These are phyloP conservation scores for Wallacemonas sp. DNA, from an alignment of 208 protist genomes.

Conservation along the genomic window DNA sequence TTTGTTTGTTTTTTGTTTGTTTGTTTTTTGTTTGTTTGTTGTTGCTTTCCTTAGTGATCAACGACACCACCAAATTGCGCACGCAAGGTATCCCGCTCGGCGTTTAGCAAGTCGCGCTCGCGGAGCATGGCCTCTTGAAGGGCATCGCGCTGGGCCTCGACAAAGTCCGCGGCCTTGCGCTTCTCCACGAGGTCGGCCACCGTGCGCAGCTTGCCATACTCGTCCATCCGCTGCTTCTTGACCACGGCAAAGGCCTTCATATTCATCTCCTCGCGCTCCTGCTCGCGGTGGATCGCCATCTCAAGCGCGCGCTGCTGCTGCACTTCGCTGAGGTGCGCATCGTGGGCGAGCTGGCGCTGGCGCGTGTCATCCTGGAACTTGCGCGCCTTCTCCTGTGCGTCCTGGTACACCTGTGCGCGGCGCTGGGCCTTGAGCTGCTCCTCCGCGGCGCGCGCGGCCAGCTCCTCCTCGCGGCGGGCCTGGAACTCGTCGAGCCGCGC, in stretches of 20 bases:
- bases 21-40: not conserved
- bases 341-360: slow-evolving; percentile 31
- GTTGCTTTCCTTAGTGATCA: slow-evolving; percentile 16
- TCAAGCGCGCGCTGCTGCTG: slow-evolving; percentile 35
- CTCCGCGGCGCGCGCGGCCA: slow-evolving; percentile 23
- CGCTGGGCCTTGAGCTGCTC: slow-evolving; percentile 47
- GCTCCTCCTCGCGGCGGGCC: slow-evolving; percentile 40
- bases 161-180: slow-evolving; percentile 43
- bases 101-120: slow-evolving; percentile 45
- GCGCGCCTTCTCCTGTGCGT: slow-evolving; percentile 27
- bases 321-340: slow-evolving; percentile 35
- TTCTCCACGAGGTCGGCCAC: slow-evolving; percentile 70
- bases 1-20: not conserved
- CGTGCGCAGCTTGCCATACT: slow-evolving; percentile 75
- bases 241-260: slow-evolving; percentile 58
- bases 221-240: slow-evolving; percentile 61
- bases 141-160: slow-evolving; percentile 51
- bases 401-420: slow-evolving; percentile 20
- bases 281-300: slow-evolving; percentile 43
- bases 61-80: slow-evolving; percentile 14
- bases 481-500: slow-evolving; percentile 52
- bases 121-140: slow-evolving; percentile 45
- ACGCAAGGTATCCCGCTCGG: slow-evolving; percentile 31
- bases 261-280: slow-evolving; percentile 61
- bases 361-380: slow-evolving; percentile 36